phyloP scores from a whole-genome alignment of 192 early-diverging fungal species.

The Pilobolus umbonatus region DNA sequence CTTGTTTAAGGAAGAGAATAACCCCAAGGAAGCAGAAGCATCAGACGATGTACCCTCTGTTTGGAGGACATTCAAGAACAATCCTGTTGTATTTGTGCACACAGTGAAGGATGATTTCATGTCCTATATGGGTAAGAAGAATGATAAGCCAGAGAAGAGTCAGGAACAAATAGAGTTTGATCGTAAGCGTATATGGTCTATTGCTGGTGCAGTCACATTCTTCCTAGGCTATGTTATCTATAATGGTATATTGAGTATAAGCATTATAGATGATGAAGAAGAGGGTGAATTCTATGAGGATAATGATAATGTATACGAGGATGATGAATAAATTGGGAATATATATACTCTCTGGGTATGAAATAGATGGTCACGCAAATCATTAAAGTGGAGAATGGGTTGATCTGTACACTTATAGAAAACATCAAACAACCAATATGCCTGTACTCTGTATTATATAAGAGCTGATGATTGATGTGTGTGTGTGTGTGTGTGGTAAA shows the following conservation, averaged over 20 bases:
- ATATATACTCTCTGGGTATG: no score
- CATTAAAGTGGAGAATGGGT: no score
- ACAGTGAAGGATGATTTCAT: slow-evolving; percentile 22
- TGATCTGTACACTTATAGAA: no score
- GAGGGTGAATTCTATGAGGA: no score
- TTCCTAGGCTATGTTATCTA: slow-evolving; percentile 50
- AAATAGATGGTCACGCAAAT: no score
- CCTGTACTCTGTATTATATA: no score
- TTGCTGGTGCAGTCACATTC: slow-evolving; percentile 42
- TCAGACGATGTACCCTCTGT: slow-evolving; percentile 36
- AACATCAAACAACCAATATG: no score
- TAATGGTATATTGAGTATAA: slow-evolving; percentile 59
- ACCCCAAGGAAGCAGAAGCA: slow-evolving; percentile 25
- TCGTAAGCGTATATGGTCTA: slow-evolving; percentile 45
- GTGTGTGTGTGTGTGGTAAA: no score
- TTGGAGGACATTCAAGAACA: slow-evolving; percentile 30
- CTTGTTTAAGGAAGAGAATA: slow-evolving; percentile 22
- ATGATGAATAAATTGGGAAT: slow-evolving; percentile 32
- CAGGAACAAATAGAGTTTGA: slow-evolving; percentile 45
- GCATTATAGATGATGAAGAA: slow-evolving; percentile 35
- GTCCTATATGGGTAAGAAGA: not conserved
- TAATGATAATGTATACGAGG: slow-evolving; percentile 35
- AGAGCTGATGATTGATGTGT: no score
- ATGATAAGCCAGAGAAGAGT: slow-evolving; percentile 20
- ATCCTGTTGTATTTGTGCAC: slow-evolving; percentile 40